phyloP scores from a whole-genome alignment of 805 yeast species.

The Ogataea populi-albae region DNA sequence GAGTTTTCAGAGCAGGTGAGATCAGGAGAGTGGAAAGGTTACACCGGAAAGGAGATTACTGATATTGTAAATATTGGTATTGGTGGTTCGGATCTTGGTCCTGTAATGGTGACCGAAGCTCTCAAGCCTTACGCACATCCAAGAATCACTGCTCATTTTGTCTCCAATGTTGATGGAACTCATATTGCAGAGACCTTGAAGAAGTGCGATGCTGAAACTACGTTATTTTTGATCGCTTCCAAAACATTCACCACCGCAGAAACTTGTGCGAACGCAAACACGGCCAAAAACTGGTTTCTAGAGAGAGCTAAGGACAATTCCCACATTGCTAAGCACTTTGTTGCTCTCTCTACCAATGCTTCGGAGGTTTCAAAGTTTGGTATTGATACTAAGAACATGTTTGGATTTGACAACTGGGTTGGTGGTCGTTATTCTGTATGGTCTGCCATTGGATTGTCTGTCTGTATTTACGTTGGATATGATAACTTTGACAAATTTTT shows the following conservation, averaged over 20 bases:
- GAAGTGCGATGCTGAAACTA: conserved; percentile 79
- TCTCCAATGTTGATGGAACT: conserved; percentile 98
- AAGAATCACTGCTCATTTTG: conserved; percentile 80
- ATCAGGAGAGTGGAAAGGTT: conserved; percentile 95
- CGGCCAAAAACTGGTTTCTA: conserved; percentile 95
- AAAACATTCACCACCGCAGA: conserved; percentile 99
- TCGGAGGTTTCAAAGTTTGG: conserved; percentile 91
- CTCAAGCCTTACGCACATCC: conserved; percentile 82
- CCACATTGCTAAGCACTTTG: conserved; percentile 95
- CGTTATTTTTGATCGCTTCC: conserved; percentile 88
- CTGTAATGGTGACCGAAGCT: conserved; percentile 99
- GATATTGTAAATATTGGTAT: conserved; percentile 97
- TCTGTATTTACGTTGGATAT: conserved; percentile 91
- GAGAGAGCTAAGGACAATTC: conserved; percentile 50
- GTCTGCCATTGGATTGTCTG: conserved; percentile 97
- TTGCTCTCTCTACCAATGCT: conserved; percentile 92
- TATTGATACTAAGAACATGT: conserved; percentile 96
- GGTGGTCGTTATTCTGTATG: conserved; percentile 99
- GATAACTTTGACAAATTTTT: conserved; percentile 91
- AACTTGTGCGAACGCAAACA: conserved; percentile 92
- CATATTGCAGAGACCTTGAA: conserved; percentile 90
- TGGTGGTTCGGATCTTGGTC: conserved; percentile 98
- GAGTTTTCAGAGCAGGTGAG: conserved; percentile 89
- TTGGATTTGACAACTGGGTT: conserved; percentile 98
- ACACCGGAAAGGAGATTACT: conserved; percentile 90